These are phyloP conservation scores for Dentipellis fragilis DNA, from an alignment of 768 basidiomycete genomes.

Conservation along the genomic window DNA sequence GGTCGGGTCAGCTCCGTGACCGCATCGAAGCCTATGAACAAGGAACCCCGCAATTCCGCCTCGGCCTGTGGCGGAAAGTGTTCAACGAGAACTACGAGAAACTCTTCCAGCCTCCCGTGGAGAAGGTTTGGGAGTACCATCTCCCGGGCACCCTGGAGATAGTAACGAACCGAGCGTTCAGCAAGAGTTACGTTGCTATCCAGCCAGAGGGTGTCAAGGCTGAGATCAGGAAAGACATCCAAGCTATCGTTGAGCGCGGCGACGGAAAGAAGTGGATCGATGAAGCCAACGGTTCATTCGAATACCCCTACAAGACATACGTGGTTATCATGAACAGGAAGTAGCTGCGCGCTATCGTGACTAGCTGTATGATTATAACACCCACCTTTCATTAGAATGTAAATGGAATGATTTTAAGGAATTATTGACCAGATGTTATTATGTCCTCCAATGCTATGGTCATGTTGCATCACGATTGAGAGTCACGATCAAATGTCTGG, in stretches of 20 bases:
- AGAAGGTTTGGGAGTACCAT: conserved; percentile 43
- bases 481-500: too few relatives aligned
- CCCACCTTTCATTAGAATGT: too few relatives aligned
- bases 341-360: conserved; percentile 11
- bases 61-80: conserved; percentile 59
- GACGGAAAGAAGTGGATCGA: conserved; percentile 71
- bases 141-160: conserved; percentile 43
- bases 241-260: conserved; percentile 44
- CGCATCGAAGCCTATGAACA: conserved; percentile 57
- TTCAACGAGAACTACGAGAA: conserved; percentile 56
- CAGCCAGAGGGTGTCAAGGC: conserved; percentile 48
- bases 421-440: too few relatives aligned
- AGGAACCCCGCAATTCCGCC: conserved; percentile 77
- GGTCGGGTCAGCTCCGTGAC: conserved; percentile 66
- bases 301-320: conserved; percentile 69
- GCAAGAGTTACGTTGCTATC: conserved; percentile 79
- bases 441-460: too few relatives aligned
- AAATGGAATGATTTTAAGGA: too few relatives aligned
- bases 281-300: conserved; percentile 58
- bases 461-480: too few relatives aligned
- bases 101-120: conserved; percentile 49
- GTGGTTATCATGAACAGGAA: conserved; percentile 44
- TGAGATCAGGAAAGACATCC: conserved; percentile 39
- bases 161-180: conserved; percentile 57
- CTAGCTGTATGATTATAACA: background rate